Evolutionary conservation across 176 grass and related monocot genomes (phyloP).

Genomic region (Paspalum vaginatum): DNA sequence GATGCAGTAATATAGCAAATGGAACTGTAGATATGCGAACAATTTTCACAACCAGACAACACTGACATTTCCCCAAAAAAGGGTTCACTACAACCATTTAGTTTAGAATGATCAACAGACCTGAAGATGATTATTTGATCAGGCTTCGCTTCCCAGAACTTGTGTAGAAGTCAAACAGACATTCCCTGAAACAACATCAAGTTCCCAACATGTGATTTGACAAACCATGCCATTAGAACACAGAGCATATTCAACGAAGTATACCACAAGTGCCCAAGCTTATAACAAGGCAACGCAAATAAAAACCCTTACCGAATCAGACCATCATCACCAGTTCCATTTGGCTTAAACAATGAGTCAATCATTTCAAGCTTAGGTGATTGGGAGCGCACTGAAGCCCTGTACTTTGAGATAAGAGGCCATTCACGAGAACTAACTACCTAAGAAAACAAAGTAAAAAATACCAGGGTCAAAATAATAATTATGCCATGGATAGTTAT

Average conservation of each 20-base stretch:
- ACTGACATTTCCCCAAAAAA: background rate
- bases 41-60: background rate
- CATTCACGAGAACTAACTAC: constrained; percentile 90
- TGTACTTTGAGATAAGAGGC: constrained; percentile 87
- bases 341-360: constrained; percentile 80
- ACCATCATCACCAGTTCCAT: constrained; percentile 58
- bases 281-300: background rate
- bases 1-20: background rate
- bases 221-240: background rate
- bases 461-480: background rate
- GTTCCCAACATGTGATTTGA: background rate
- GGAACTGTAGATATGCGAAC: background rate
- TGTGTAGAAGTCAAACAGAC: constrained; percentile 78
- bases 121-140: constrained; percentile 87
- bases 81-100: background rate
- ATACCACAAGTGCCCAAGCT: background rate
- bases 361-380: constrained; percentile 89
- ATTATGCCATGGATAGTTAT: background rate
- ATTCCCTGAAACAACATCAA: constrained; percentile 49
- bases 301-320: constrained; percentile 53
- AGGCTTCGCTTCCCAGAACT: constrained; percentile 78
- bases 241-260: background rate
- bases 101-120: constrained; percentile 22
- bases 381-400: constrained; percentile 83
- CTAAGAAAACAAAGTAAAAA: constrained; percentile 40